Evolutionary conservation across 1,284 basidiomycete genomes (phyloP), one percentile per base, ranked within the genome.

Genomic region (Malassezia obtusa): DNA sequence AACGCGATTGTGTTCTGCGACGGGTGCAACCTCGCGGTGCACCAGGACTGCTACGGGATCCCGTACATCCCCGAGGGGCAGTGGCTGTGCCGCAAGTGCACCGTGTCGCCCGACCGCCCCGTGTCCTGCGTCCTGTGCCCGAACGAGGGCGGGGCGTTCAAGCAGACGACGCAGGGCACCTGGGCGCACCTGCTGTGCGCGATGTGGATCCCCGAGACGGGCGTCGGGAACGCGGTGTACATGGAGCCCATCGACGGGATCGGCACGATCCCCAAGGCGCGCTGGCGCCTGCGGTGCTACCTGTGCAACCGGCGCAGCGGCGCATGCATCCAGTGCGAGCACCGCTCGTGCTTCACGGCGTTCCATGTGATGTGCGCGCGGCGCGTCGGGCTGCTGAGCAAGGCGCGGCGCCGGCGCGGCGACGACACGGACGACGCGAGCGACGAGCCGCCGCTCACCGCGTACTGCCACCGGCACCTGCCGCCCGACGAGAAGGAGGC

Each of bases 1-100:
- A 99, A 98, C 71, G 94, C 91, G 6, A 99, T 98, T 63, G 92
- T 99, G 15, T 99, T 98, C 73, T 99, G 94, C 75, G 94, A 99
- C 72, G 94, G 94, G 0, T 99, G 94, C 76, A 98, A 98, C 74
- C 78, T 99, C 25, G 94, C 94, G 8, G 92, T 98, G 4, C 94
- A 99, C 76, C 94, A 99, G 81, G 92, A 98, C 74, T 99, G 94
- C 71, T 99, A 99, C 74, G 94, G 94, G 30, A 89, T 99, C 4
- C 94, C 94, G 2, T 99, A 98, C 72, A 96, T 99, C 58, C 94
- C 94, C 0, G 94, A 99, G 76, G 94, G 94, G 0, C 92, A 99
- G 76, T 99, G 94, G 94, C 81, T 98, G 28, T 98, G 94, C 75
- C 80, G 94, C 49, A 98, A 98, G 75, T 99, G 94, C 73, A 96